Evolutionary conservation across 2,329 filamentous ascomycete genomes (phyloP).

Genomic region (Fusarium mangiferae): DNA sequence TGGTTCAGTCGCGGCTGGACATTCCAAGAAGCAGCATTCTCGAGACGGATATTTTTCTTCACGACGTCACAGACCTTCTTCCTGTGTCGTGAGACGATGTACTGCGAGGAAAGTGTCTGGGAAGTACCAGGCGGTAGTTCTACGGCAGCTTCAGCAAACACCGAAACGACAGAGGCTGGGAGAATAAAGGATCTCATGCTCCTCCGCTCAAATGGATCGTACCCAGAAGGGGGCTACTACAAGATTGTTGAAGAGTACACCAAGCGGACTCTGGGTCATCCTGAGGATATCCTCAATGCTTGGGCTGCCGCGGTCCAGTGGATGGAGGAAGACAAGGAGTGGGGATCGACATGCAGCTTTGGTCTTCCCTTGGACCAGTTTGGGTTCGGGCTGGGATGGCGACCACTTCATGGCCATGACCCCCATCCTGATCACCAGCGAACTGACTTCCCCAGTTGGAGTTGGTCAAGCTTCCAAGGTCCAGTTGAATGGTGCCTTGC

Average conservation of each 20-base stretch:
- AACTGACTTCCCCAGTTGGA: background rate
- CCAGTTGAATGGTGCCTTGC: background rate
- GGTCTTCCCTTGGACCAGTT: background rate
- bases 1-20: background rate
- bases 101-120: background rate
- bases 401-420: background rate
- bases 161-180: background rate
- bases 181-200: background rate
- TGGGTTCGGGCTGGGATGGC: background rate
- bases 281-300: background rate
- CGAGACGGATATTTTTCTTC: rapidly evolving
- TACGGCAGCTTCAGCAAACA: background rate
- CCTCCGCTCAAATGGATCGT: background rate
- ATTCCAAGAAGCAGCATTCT: background rate
- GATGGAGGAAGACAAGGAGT: background rate
- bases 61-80: background rate
- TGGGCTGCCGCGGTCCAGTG: background rate
- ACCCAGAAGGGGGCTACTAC: background rate
- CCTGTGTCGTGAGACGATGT: background rate
- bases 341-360: background rate
- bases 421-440: background rate
- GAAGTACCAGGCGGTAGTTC: background rate
- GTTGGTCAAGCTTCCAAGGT: background rate
- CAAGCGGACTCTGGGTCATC: background rate
- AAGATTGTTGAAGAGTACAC: background rate